Base-by-base conservation (phyloP, 805 yeast species). In the Candida nanaspora region DNA sequence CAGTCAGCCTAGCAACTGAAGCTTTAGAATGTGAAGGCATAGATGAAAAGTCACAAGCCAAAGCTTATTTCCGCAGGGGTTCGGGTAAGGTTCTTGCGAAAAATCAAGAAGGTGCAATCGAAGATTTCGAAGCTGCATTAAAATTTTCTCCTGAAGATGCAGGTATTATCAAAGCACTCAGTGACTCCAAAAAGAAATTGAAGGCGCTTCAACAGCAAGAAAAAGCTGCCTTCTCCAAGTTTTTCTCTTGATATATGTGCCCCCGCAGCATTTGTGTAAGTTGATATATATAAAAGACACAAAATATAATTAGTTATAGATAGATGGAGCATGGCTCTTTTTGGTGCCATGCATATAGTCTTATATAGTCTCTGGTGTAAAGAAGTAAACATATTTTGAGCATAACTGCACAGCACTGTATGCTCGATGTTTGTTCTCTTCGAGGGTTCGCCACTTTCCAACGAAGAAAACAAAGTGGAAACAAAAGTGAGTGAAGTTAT, bases 41-140 rank as follows among this genome's bases (percentile, higher is more conserved):
- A 5, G 85, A 76, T 41, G 82, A 75, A 32, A 74, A 79, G 46
- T 78, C 87, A 19, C 75, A 74, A 57, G 86, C 95, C 15, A 89
- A 89, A 67, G 97, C 96, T 0, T 65, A 76, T 34, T 89, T 80
- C 68, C 80, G 98, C 59, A 80, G 91, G 60, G 96, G 94, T 29
- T 66, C 74, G 55, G 96, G 93, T 1, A 72, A 78, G 52, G 61
- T 76, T 44, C 62, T 73, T 8, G 65, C 70, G 19, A 82, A 82
- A 54, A 80, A 85, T 54, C 81, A 78, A 40, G 91, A 82, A 25
- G 73, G 68, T 42, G 95, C 96, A 0, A 65, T 82, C 38, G 62
- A 59, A 11, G 82, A 81, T 45, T 72, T 88, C 42, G 75, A 78
- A 48, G 66, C 69, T 45, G 96, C 97, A 0, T 61, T 76, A 21